These are phyloP conservation scores for Dentipellis sp. DNA, from an alignment of 768 basidiomycete genomes.

Conservation along the genomic window DNA sequence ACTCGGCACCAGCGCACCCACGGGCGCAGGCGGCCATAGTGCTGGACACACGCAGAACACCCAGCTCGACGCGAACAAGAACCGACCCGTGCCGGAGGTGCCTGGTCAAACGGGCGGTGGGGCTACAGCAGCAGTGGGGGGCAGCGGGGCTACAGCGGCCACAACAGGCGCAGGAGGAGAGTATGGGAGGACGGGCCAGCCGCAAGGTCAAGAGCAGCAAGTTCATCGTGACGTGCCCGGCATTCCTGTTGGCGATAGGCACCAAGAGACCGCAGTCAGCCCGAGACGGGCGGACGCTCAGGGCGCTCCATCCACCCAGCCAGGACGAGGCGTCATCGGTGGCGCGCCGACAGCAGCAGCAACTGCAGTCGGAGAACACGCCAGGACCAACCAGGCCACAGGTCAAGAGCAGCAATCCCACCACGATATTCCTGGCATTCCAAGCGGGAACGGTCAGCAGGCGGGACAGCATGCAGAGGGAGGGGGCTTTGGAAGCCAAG, in stretches of 20 bases:
- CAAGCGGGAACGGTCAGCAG: neutral
- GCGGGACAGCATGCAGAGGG: too few species aligned
- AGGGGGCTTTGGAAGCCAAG: too few species aligned
- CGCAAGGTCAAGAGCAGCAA: neutral
- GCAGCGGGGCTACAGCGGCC: neutral
- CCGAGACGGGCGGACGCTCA: neutral
- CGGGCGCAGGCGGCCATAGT: neutral
- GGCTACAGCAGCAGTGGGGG: neutral
- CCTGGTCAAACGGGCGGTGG: neutral
- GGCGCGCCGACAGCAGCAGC: neutral
- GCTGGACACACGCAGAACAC: neutral
- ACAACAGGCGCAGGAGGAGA: neutral
- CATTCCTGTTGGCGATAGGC: neutral
- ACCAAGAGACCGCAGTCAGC: neutral
- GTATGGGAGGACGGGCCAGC: neutral
- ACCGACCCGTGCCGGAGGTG: too few species aligned
- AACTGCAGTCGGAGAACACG: neutral
- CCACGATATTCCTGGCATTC: neutral
- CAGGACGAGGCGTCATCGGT: neutral
- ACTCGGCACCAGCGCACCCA: neutral
- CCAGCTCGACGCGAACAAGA: neutral
- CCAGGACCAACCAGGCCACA: neutral
- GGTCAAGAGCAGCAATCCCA: neutral
- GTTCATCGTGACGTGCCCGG: neutral
- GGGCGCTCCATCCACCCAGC: neutral